Base-by-base conservation (phyloP, 1,284 basidiomycete species). In the Leccinum variabile region DNA sequence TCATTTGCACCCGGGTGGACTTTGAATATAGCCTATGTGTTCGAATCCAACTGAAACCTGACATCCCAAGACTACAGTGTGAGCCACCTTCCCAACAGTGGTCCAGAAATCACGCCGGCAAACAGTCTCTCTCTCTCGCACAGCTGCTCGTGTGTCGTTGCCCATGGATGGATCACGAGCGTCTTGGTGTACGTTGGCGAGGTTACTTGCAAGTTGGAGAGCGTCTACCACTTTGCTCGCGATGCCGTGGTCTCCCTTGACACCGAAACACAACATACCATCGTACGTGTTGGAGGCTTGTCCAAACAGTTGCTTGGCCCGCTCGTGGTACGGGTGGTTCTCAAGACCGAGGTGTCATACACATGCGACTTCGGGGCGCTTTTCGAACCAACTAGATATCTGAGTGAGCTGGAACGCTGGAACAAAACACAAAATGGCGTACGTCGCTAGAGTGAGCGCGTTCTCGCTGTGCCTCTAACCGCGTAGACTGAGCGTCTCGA, bases 171-270 rank as follows among this genome's bases (percentile, higher is more conserved):
- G 69, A 94, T 91, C 46, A 91, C 89, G 16, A 94, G 83, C 3
- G 90, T 92, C 78, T 94, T 93, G 30, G 90, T 89, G 67, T 94
- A 94, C 90, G 72, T 93, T 93, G 14, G 89, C 90, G 16, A 92
- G 79, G 73, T 92, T 81, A 70, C 86, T 90, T 18, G 90, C 90
- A 7, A 95, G 82, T 72, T 85, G 87, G 63, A 95, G 79, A 66
- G 77, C 82, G 72, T 95, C 92, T 32, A 95, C 90, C 44, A 91
- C 82, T 59, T 81, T 81, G 75, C 84, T 85, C 13, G 90, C 92
- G 6, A 76, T 74, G 59, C 75, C 77, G 2, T 82, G 80, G 60
- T 41, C 39, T 46, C 89, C 91, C 73, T 89, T 89, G 70, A 94
- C 77, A 13, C 94, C 94, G 70, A 97, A 95, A 72, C 83, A 89